Evolutionary conservation across 768 basidiomycete species (phyloP).

Genomic region (Auricularia cornea): DNA sequence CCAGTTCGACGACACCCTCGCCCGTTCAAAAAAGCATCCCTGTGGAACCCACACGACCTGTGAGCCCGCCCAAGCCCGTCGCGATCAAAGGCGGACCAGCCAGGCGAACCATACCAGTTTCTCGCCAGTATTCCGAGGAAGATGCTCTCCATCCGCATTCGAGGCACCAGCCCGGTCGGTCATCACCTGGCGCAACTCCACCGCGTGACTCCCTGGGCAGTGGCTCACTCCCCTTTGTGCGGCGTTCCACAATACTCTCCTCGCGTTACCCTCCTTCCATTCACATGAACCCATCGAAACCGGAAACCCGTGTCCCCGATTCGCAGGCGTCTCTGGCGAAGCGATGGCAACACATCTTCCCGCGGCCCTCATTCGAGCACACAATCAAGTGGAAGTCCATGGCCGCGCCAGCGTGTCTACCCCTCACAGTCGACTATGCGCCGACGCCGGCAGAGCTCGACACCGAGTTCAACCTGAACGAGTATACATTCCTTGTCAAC

Average conservation of each 20-base stretch:
- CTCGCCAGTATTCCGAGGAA: background rate
- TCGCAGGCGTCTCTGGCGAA: conserved; percentile 68
- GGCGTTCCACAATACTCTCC: background rate
- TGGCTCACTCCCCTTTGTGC: background rate
- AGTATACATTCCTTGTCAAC: conserved; percentile 83
- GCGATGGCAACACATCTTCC: conserved; percentile 84
- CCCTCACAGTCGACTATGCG: conserved; percentile 84
- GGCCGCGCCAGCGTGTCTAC: conserved; percentile 77
- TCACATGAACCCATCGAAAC: conserved; percentile 54
- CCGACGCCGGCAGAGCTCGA: conserved; percentile 70
- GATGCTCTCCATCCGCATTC: background rate
- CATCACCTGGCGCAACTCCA: background rate
- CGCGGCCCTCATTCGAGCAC: conserved; percentile 63
- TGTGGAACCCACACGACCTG: conserved; percentile 16
- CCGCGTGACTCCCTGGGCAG: conserved; percentile 1
- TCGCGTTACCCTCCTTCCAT: background rate
- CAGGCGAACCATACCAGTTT: background rate
- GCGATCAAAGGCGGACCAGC: conserved; percentile 21
- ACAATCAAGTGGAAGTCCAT: conserved; percentile 90
- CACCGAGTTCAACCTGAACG: conserved; percentile 68
- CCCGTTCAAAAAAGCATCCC: background rate
- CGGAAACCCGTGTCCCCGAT: conserved; percentile 47
- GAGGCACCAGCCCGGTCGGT: background rate
- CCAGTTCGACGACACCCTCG: conserved; percentile 3
- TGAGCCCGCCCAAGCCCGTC: conserved; percentile 35